phyloP scores from a whole-genome alignment of 2,329 filamentous ascomycete species.

The Didymella glomerata region DNA sequence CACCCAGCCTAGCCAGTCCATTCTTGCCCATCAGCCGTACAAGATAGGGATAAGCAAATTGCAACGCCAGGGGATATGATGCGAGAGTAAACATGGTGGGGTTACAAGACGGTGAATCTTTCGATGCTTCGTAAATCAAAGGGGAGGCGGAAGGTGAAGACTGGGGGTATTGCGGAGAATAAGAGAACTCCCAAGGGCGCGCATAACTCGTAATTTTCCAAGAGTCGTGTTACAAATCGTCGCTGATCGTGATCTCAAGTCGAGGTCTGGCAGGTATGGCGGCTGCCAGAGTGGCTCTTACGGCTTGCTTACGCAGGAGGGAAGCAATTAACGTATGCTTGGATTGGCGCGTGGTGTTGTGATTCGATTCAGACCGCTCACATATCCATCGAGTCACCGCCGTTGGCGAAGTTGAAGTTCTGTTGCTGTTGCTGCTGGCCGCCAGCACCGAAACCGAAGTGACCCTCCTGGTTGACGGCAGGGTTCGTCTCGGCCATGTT shows the following conservation, averaged over 20 bases:
- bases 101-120: constrained; percentile 55
- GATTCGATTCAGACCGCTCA: constrained; percentile 53
- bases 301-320: constrained; percentile 13
- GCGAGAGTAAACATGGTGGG: constrained; percentile 45
- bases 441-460: constrained; percentile 77
- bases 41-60: constrained; percentile 40
- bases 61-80: constrained; percentile 55
- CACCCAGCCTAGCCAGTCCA: constrained; percentile 33
- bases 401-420: constrained; percentile 93
- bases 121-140: constrained; percentile 51
- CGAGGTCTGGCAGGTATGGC: constrained; percentile 18
- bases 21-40: constrained; percentile 34
- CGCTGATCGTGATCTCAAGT: constrained; percentile 30
- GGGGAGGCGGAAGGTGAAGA: constrained; percentile 38
- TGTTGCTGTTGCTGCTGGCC: constrained; percentile 68
- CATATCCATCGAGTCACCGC: constrained; percentile 78
- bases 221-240: constrained; percentile 41
- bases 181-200: constrained; percentile 28
- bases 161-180: constrained; percentile 36
- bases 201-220: constrained; percentile 29
- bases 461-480: constrained; percentile 74
- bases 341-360: constrained; percentile 2
- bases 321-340: constrained; percentile 13
- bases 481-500: constrained; percentile 80
- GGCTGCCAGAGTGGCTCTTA: constrained; percentile 8